These are phyloP conservation scores for Posidonia australis DNA, from an alignment of 106 monocot species.

Conservation along the genomic window DNA sequence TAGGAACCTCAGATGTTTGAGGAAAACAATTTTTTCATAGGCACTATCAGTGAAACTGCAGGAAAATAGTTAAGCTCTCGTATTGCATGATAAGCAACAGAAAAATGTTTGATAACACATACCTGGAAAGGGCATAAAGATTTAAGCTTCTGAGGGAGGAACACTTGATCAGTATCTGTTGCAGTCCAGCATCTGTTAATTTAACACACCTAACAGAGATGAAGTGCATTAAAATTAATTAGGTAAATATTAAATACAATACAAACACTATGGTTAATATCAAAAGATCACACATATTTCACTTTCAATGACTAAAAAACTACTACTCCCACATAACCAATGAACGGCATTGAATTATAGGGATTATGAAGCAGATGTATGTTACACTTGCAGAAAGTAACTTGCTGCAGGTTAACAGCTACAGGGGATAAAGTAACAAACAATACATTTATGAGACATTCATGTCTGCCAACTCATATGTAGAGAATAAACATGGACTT, in stretches of 20 bases:
- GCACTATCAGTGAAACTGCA: slow-evolving; percentile 70
- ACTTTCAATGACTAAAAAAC: too few relatives aligned
- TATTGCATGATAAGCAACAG: background rate
- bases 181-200: slow-evolving; percentile 65
- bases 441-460: too few relatives aligned
- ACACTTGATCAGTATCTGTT: slow-evolving; percentile 51
- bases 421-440: too few relatives aligned
- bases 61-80: slow-evolving; percentile 5
- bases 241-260: background rate
- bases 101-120: background rate
- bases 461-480: too few relatives aligned
- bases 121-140: slow-evolving; percentile 91
- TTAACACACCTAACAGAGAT: slow-evolving; percentile 58
- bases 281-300: too few relatives aligned
- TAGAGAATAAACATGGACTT: too few relatives aligned
- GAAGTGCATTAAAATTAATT: background rate
- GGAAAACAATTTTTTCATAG: slow-evolving; percentile 47
- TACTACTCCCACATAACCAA: too few relatives aligned
- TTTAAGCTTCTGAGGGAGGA: slow-evolving; percentile 60
- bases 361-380: too few relatives aligned
- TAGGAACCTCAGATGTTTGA: slow-evolving; percentile 50
- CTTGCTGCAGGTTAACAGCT: too few relatives aligned
- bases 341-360: too few relatives aligned
- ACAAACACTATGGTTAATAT: background rate
- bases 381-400: too few relatives aligned